Conservation (phyloP, 2,329 filamentous ascomycete genomes). For the Lecanoromycetidae sp. region DNA sequence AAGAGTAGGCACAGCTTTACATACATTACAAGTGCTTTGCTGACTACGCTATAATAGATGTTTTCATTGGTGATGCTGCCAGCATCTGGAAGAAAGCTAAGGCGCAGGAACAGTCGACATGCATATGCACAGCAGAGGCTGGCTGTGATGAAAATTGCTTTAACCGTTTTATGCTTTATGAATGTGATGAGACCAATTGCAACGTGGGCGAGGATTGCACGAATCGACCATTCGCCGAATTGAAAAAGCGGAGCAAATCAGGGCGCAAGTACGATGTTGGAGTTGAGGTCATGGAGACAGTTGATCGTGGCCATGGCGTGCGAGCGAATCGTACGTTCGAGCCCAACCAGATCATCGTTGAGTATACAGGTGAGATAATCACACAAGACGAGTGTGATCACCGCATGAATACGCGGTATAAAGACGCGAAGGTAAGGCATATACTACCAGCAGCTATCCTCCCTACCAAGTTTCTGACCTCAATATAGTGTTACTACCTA, state of each 20-base stretch:
- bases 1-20: constrained; percentile 54
- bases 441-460: not conserved
- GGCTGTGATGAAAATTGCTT: constrained; percentile 85
- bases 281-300: constrained; percentile 87
- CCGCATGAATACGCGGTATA: constrained; percentile 87
- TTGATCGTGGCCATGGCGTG: constrained; percentile 79
- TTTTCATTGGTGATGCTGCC: constrained; percentile 75
- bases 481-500: constrained; percentile 74
- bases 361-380: constrained; percentile 96
- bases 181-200: constrained; percentile 87
- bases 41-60: constrained; percentile 48
- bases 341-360: constrained; percentile 90
- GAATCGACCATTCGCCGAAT: constrained; percentile 76
- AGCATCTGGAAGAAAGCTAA: constrained; percentile 71
- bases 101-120: constrained; percentile 61
- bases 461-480: constrained; percentile 10
- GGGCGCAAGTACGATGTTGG: constrained; percentile 84
- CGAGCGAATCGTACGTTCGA: constrained; percentile 79
- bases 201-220: constrained; percentile 61
- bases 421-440: constrained; percentile 68
- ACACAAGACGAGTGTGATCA: constrained; percentile 87
- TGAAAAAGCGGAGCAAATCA: constrained; percentile 60
- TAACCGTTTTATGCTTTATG: constrained; percentile 93
- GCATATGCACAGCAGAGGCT: constrained; percentile 62
- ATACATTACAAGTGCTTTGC: not conserved